Conservation (phyloP, 1,139 yeast genomes). For the Hansenula anomala region DNA sequence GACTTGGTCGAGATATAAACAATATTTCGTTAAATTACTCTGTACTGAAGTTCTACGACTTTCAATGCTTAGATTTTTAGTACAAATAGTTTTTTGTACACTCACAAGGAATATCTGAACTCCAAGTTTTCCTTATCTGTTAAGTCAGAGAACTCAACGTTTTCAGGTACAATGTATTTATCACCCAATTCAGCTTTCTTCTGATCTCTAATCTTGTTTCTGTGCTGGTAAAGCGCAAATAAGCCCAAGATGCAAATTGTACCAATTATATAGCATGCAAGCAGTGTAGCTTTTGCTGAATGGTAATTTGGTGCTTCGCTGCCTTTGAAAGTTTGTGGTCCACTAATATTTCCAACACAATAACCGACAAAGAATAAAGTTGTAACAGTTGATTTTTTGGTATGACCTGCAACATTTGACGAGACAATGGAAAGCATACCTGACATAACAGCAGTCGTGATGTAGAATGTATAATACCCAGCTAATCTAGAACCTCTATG, state of each 20-base stretch:
- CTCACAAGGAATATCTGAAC: constrained; percentile 34
- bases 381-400: constrained; percentile 7
- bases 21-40: too few species aligned
- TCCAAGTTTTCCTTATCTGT: constrained; percentile 44
- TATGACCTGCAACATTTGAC: constrained; percentile 54
- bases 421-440: constrained; percentile 8
- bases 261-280: not conserved
- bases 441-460: constrained; percentile 5
- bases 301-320: constrained; percentile 48
- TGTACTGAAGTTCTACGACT: too few species aligned
- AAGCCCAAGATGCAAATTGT: not conserved
- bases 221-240: not conserved
- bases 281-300: constrained; percentile 28
- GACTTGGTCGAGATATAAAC: not conserved
- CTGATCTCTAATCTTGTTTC: constrained; percentile 3
- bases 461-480: constrained; percentile 2
- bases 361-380: constrained; percentile 47
- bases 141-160: constrained; percentile 42
- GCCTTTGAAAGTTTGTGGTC: constrained; percentile 59
- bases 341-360: constrained; percentile 61
- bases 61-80: too few species aligned
- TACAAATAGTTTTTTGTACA: too few species aligned
- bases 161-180: constrained; percentile 27
- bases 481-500: constrained; percentile 5
- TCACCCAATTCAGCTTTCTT: constrained; percentile 9